Evolutionary conservation across 495 filamentous ascomycete genomes (phyloP).

Genomic region (Penicillium daleae): DNA sequence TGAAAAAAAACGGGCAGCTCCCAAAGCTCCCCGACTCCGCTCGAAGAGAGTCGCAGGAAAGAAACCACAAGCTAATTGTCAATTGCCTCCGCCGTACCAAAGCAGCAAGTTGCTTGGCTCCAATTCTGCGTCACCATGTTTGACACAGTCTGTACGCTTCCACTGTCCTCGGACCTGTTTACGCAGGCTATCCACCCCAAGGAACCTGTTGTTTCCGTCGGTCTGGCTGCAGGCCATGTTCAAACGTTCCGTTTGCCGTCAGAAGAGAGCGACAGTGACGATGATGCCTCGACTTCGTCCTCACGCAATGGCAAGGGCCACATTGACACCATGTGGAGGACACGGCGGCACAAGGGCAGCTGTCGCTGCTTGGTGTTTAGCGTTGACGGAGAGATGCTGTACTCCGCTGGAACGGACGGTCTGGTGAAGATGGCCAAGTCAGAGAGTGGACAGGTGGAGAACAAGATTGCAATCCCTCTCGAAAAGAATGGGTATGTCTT

Average conservation of each 20-base stretch:
- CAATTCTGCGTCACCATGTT: slow-evolving; percentile 55
- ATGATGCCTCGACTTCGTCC: slow-evolving; percentile 48
- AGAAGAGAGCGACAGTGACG: slow-evolving; percentile 48
- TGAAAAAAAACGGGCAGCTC: slow-evolving; percentile 25
- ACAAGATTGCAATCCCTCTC: slow-evolving; percentile 63
- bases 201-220: slow-evolving; percentile 81
- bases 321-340: slow-evolving; percentile 86
- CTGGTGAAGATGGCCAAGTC: slow-evolving; percentile 84
- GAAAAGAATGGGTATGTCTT: slow-evolving; percentile 44
- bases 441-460: slow-evolving; percentile 76
- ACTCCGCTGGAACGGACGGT: slow-evolving; percentile 88
- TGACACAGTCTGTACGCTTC: slow-evolving; percentile 87
- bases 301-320: slow-evolving; percentile 65
- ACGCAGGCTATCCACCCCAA: slow-evolving; percentile 83
- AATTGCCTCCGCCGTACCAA: neutral
- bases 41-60: neutral
- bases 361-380: slow-evolving; percentile 80
- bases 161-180: slow-evolving; percentile 86
- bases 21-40: slow-evolving; percentile 10
- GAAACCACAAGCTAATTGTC: neutral
- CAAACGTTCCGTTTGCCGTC: slow-evolving; percentile 80
- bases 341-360: slow-evolving; percentile 88
- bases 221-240: slow-evolving; percentile 83
- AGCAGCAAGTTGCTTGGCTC: neutral
- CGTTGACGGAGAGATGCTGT: slow-evolving; percentile 73